phyloP scores from a whole-genome alignment of 2,329 filamentous ascomycete genomes.

The Trichoderma gracile region DNA sequence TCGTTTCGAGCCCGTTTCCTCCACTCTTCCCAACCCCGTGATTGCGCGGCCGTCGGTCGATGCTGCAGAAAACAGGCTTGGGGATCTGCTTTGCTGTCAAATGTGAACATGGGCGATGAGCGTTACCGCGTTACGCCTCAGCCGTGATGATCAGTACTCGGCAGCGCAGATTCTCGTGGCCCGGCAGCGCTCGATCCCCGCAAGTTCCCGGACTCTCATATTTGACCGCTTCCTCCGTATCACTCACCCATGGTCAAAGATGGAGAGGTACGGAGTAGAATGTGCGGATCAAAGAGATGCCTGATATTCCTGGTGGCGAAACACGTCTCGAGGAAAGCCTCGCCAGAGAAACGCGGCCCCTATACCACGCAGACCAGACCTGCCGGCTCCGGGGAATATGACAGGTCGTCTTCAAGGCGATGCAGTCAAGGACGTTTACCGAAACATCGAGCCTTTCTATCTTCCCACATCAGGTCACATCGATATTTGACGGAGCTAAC shows the following conservation, averaged over 20 bases:
- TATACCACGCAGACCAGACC: conserved; percentile 13
- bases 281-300: neutral
- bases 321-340: neutral
- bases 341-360: neutral
- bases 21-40: conserved; percentile 7
- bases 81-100: conserved; percentile 8
- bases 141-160: neutral
- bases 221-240: conserved; percentile 5
- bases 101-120: neutral
- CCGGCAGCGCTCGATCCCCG: neutral
- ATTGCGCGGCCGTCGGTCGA: conserved; percentile 18
- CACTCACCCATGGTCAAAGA: neutral
- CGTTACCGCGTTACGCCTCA: conserved; percentile 2
- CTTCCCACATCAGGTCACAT: neutral
- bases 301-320: neutral
- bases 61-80: conserved; percentile 18
- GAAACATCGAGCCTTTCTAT: neutral
- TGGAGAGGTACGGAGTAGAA: no score
- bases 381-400: neutral
- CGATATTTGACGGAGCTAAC: neutral
- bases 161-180: conserved; percentile 3
- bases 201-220: neutral
- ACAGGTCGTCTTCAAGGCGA: conserved; percentile 19
- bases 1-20: neutral
- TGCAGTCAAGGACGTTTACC: neutral